Base-by-base conservation (phyloP, 805 yeast genomes). In the Candida chilensis region DNA sequence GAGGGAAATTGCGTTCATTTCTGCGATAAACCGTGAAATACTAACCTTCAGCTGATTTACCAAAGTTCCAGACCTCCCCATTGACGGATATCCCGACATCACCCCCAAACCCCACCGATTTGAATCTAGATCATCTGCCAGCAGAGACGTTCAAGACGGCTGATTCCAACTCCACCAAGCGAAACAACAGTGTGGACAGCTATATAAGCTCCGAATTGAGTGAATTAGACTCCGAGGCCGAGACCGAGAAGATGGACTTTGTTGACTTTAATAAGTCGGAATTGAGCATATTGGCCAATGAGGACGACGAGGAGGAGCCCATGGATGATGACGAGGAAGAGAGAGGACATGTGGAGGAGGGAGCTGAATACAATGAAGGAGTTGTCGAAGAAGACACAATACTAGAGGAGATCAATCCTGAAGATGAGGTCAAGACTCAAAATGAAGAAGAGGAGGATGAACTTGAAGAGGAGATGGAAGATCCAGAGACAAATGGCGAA, bases 221-320 rank as follows among this genome's bases (percentile, higher is more conserved):
- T 28, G 80, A 73, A 32, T 62, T 72, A 34, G 76, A 67, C 32
- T 79, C 92, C 11, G 96, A 87, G 53, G 95, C 92, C 12, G 96
- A 87, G 49, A 87, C 96, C 0, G 96, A 87, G 47, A 79, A 74
- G 42, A 74, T 86, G 84, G 90, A 75, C 36, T 61, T 57, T 36
- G 47, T 64, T 36, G 66, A 63, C 15, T 63, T 57, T 32, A 16
- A 26, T 10, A 26, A 26, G 28, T 60, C 69, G 6, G 50, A 59
- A 43, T 52, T 67, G 37, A 57, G 64, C 17, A 64, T 52, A 32
- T 47, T 65, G 39, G 69, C 70, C 3, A 34, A 16, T 20, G 32
- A 20, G 24, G 41, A 27, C 14, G 32, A 24, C 8, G 20, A 29
- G 20, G 24, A 16, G 10, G 38, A 34, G 3, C 36, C n/a, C n/a